Percentiles rank a stretch among this genome's conserved stretches.
Conservation (phyloP, 208 protist genomes). For the Borovskyia barvae region DNA sequence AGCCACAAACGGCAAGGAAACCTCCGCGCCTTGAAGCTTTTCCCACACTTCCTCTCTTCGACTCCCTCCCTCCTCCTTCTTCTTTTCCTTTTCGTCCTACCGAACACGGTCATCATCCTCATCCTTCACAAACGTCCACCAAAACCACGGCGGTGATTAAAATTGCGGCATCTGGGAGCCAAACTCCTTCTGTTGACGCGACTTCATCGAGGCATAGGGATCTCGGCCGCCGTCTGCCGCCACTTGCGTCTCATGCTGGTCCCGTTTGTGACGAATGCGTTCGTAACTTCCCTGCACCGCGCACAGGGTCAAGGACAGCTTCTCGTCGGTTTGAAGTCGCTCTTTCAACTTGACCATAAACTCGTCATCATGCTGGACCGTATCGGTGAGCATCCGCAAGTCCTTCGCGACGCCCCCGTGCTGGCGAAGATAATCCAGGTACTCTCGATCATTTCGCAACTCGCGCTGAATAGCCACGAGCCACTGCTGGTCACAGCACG, state of each 20-base stretch:
- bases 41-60: too few species aligned
- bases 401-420: slow-evolving; percentile 72
- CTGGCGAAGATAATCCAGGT: slow-evolving; percentile 61
- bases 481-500: slow-evolving; percentile 85
- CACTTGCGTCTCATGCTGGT: slow-evolving; percentile 75
- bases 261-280: slow-evolving; percentile 76
- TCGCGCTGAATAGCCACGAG: slow-evolving; percentile 81
- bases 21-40: too few species aligned
- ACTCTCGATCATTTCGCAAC: slow-evolving; percentile 69
- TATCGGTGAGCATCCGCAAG: slow-evolving; percentile 60
- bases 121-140: too few species aligned
- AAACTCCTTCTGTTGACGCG: slow-evolving; percentile 53
- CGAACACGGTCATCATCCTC: too few species aligned
- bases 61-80: too few species aligned
- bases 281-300: slow-evolving; percentile 84
- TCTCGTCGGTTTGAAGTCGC: slow-evolving; percentile 65
- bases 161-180: slow-evolving; percentile 57
- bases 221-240: slow-evolving; percentile 75
- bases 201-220: slow-evolving; percentile 70
- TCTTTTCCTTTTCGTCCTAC: too few species aligned
- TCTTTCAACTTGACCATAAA: slow-evolving; percentile 78
- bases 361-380: slow-evolving; percentile 71
- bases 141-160: too few species aligned
- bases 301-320: slow-evolving; percentile 78
- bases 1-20: too few species aligned